Conservation (phyloP, 2,329 filamentous ascomycete species). For the Dothistroma septosporum region DNA sequence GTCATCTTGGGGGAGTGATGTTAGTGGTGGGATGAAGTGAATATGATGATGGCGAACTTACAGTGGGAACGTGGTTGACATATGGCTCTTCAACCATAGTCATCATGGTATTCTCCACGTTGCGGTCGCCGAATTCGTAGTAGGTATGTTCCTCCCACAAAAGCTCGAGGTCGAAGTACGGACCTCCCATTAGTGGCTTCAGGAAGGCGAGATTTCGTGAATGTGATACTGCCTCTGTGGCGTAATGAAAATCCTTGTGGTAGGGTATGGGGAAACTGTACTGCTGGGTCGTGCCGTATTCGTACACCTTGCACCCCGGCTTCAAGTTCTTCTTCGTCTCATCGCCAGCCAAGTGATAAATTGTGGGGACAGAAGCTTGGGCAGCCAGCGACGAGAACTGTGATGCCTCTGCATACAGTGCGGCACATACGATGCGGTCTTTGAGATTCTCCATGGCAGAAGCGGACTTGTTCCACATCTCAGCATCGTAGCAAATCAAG, state of each 20-base stretch:
- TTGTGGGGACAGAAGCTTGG: slow-evolving; percentile 22
- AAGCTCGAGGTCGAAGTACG: slow-evolving; percentile 68
- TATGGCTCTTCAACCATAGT: slow-evolving; percentile 78
- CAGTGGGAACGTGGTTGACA: slow-evolving; percentile 70
- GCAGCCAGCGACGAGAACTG: slow-evolving; percentile 17
- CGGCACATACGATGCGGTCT: slow-evolving; percentile 31
- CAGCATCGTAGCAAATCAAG: slow-evolving; percentile 29
- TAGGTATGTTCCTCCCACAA: slow-evolving; percentile 77
- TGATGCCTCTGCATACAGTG: slow-evolving; percentile 32
- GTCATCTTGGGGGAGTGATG: slow-evolving; percentile 38
- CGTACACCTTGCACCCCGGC: slow-evolving; percentile 32
- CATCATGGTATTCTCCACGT: slow-evolving; percentile 69
- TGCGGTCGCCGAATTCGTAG: slow-evolving; percentile 65
- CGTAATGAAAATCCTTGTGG: slow-evolving; percentile 49
- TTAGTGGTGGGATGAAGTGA: background rate
- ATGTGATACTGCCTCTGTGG: slow-evolving; percentile 59
- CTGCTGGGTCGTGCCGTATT: slow-evolving; percentile 45
- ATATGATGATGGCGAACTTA: slow-evolving; percentile 6
- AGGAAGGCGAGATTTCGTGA: slow-evolving; percentile 63
- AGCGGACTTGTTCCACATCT: slow-evolving; percentile 23
- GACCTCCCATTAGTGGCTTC: slow-evolving; percentile 59
- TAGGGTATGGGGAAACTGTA: slow-evolving; percentile 50
- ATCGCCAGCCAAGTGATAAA: slow-evolving; percentile 26
- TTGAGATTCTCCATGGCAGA: slow-evolving; percentile 22
- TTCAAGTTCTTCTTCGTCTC: slow-evolving; percentile 17